phyloP scores from a whole-genome alignment of 176 grass and related monocot species.

The Carex myosuroides region DNA sequence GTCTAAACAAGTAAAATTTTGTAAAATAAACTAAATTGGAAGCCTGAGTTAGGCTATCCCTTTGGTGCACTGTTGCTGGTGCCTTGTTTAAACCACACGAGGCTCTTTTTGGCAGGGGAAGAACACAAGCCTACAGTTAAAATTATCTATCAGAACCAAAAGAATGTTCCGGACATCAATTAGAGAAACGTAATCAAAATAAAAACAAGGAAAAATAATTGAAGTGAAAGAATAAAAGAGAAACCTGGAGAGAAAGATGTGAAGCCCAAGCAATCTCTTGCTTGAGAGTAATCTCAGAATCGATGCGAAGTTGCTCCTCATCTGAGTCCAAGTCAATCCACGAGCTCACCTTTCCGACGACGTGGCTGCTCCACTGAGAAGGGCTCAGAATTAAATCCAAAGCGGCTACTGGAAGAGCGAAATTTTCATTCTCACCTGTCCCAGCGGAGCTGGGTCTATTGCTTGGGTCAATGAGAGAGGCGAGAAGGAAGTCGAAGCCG shows the following conservation, averaged over 20 bases:
- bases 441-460: slow-evolving; percentile 43
- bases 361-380: slow-evolving; percentile 89
- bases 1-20: too few relatives aligned
- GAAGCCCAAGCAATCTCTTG: slow-evolving; percentile 96
- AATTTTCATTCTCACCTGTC: background rate
- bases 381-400: slow-evolving; percentile 84
- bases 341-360: slow-evolving; percentile 76
- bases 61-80: too few relatives aligned
- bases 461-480: slow-evolving; percentile 63
- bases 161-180: background rate
- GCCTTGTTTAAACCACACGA: too few relatives aligned
- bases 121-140: too few relatives aligned
- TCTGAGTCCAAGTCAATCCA: slow-evolving; percentile 96
- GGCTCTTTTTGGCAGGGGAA: too few relatives aligned
- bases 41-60: too few relatives aligned
- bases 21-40: too few relatives aligned
- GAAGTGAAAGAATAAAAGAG: background rate
- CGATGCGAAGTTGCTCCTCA: slow-evolving; percentile 53
- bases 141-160: slow-evolving; percentile 2
- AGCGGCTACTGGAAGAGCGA: slow-evolving; percentile 68
- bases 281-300: slow-evolving; percentile 79
- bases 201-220: background rate
- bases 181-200: background rate
- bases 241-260: slow-evolving; percentile 90
- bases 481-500: slow-evolving; percentile 75